Evolutionary conservation across 164 flowering plant species (phyloP), one percentile per base, ranked within the genome.

Genomic region (Vitis riparia): DNA sequence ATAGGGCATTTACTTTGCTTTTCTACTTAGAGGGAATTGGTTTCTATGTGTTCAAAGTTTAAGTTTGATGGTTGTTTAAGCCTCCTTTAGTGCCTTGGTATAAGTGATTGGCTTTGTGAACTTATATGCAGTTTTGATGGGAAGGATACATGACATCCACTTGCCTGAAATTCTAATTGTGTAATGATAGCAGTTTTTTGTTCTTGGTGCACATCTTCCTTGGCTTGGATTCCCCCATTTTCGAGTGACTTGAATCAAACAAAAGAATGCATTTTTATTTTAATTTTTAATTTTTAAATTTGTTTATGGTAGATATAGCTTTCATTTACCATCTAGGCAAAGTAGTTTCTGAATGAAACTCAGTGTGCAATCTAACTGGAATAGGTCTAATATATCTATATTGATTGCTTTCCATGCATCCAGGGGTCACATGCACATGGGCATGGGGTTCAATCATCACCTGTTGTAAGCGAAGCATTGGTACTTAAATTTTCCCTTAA

Each of bases 371-470:
- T 37, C 44, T 37, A 37, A n/a, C 9, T 19, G 59, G 10, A 57
- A 57, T n/a, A 15, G 11, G 9, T 17, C 1, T 59, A 19, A 52
- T 37, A 15, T 55, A 19, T 27, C 19, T 37, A 52, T 37, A 52
- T 71, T 6, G 3, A 13, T 56, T 55, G 14, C 30, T 59, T 58
- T 12, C 14, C 16, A 60, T 50, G 19, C 55, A 53, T 74, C 23
- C 72, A 86, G 91, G 94, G 86, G 4, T 70, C 88, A 72, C 83
- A 76, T 53, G 17, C 84, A 29, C 88, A 78, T 65, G 83, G 81
- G 62, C 87, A 76, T 68, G 83, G 80, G 12, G 65, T 77, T 71
- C 74, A 82, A 48, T 60, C 83, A 52, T 78, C 91, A 12, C 82
- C 83, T 61, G 76, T 75, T 72, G 86, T 73, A 56, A 72, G 80